Conservation (phyloP, 1,284 basidiomycete genomes). For the Irpex lacteus region DNA sequence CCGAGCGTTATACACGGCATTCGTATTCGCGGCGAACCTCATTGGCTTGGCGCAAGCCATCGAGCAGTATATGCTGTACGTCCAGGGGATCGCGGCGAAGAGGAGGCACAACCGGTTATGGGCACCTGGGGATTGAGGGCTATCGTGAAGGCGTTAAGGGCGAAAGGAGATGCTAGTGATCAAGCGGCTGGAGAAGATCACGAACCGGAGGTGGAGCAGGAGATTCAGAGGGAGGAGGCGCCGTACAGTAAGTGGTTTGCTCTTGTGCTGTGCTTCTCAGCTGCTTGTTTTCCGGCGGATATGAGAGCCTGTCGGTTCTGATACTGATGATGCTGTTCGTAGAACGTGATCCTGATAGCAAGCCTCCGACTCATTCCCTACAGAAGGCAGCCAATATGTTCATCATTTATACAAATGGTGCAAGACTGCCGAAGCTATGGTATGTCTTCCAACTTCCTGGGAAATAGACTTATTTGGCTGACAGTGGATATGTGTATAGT, state of each 20-base stretch:
- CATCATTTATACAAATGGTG: conserved; percentile 40
- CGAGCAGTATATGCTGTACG: conserved; percentile 40
- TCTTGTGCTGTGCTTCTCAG: neutral
- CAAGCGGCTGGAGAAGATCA: conserved; percentile 36
- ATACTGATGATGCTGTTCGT: neutral
- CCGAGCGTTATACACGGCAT: conserved; percentile 42
- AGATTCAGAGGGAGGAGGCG: conserved; percentile 23
- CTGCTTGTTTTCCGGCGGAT: no score
- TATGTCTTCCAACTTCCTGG: conserved; percentile 21
- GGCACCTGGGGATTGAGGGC: conserved; percentile 46
- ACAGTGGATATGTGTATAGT: conserved; percentile 30
- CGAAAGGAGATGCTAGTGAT: conserved; percentile 25
- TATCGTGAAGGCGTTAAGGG: conserved; percentile 36
- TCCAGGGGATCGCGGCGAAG: conserved; percentile 39
- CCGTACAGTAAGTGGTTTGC: conserved; percentile 33
- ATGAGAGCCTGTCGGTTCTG: no score
- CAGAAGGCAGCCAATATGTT: conserved; percentile 37
- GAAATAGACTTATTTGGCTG: neutral
- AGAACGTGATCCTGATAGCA: conserved; percentile 49
- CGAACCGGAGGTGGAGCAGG: conserved; percentile 26
- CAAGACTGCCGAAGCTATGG: conserved; percentile 42
- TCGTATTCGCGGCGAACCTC: conserved; percentile 46
- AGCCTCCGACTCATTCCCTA: conserved; percentile 39
- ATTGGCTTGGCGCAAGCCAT: conserved; percentile 40
- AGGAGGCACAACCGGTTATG: conserved; percentile 42